Evolutionary conservation across 2,329 filamentous ascomycete species (phyloP).

Genomic region (Talaromyces sp.): DNA sequence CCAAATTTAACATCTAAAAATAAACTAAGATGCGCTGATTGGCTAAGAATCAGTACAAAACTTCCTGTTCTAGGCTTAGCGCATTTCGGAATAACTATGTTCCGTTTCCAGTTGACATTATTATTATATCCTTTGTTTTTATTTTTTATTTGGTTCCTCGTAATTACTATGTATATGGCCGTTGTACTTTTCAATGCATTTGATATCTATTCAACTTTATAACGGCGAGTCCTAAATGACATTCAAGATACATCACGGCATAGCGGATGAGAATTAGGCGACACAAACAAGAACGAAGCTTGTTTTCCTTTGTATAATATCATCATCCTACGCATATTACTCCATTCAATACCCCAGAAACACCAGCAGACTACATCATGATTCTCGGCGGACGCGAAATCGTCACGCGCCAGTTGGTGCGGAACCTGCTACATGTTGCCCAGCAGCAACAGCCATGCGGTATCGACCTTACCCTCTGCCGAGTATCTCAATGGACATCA

Average conservation of each 20-base stretch:
- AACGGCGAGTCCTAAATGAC: not conserved
- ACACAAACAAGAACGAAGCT: not conserved
- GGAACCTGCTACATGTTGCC: slow-evolving; percentile 14
- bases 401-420: slow-evolving; percentile 17
- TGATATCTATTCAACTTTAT: too few species aligned
- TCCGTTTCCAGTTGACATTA: not conserved
- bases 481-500: slow-evolving; percentile 24
- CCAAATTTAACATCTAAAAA: not conserved
- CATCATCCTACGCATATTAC: not conserved
- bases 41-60: not conserved
- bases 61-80: not conserved
- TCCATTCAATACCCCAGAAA: not conserved
- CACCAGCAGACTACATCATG: slow-evolving; percentile 7
- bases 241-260: not conserved
- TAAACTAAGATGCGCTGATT: not conserved
- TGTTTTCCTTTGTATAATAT: not conserved
- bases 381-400: slow-evolving; percentile 17
- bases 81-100: not conserved
- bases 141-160: too few species aligned
- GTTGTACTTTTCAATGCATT: not conserved
- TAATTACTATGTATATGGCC: not conserved
- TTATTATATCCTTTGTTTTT: not conserved
- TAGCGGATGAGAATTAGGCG: not conserved
- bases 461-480: slow-evolving; percentile 25
- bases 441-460: slow-evolving; percentile 29